Conservation (phyloP, 345 rosid species). For the Murraya koenigii region DNA sequence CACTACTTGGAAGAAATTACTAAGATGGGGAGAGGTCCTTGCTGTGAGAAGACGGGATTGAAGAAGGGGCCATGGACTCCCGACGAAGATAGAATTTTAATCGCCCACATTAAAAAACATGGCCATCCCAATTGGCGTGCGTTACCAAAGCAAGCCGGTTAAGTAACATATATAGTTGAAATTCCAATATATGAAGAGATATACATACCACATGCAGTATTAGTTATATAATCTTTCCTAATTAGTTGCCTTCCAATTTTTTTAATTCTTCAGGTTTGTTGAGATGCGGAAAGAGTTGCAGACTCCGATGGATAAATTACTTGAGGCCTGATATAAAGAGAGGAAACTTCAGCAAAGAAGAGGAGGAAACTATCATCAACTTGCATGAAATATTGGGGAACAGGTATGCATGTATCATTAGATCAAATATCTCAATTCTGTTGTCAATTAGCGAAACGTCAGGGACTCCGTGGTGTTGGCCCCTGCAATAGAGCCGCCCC, state of each 20-base stretch:
- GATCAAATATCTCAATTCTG: neutral
- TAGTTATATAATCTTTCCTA: no score
- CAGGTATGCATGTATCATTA: conserved; percentile 33
- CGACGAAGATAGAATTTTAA: conserved; percentile 68
- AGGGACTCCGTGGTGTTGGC: no score
- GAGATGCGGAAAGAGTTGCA: conserved; percentile 83
- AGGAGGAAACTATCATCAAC: conserved; percentile 68
- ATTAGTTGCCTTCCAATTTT: no score
- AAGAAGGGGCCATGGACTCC: conserved; percentile 76
- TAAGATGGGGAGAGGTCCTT: conserved; percentile 83
- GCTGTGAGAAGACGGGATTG: conserved; percentile 79
- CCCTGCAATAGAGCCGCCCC: no score
- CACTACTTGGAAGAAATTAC: neutral
- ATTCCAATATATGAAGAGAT: no score
- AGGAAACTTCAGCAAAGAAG: conserved; percentile 76
- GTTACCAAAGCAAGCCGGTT: conserved; percentile 87
- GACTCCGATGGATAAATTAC: conserved; percentile 78
- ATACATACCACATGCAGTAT: no score
- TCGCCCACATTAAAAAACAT: conserved; percentile 43
- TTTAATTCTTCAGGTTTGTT: conserved; percentile 39
- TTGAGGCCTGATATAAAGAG: conserved; percentile 75
- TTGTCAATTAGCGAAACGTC: no score
- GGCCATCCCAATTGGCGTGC: conserved; percentile 82
- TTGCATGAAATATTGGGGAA: conserved; percentile 73
- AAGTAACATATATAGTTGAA: neutral